Base-by-base conservation (phyloP, 768 basidiomycete genomes). In the Rhizopogon roseolus region DNA sequence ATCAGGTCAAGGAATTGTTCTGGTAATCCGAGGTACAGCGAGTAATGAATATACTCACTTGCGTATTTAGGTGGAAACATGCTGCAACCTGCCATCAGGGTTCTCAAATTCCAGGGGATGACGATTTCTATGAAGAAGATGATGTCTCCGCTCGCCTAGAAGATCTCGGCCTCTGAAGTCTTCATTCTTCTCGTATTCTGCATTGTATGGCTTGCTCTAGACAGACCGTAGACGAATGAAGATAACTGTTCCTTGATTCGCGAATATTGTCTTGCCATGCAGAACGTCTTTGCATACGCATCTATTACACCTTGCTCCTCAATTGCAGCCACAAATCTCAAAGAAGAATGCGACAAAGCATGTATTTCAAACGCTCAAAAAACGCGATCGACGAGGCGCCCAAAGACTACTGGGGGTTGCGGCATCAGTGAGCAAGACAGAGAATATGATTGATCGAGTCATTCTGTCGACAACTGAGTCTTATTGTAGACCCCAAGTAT, bases 21-120 rank as follows among this genome's bases (percentile, higher is more conserved):
- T 91, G 90, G 88, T 90, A 62, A 49, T 80, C 73, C 42, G 27
- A 36, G 41, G 52, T 52, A 43, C 17, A 25, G 49, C 11, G 41
- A 22, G 28, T 19, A 9, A 34, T 32, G 14, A 9, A 29, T 36
- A 13, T 50, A 51, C 61, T 63, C 50, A 60, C 44, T 45, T 29
- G 17, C 16, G 17, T 34, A 34, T 38, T 1, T 49, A 86, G 85
- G 87, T 90, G 86, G 86, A 90, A 93, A 67, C 90, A 93, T 62
- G 90, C 90, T 28, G 87, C 87, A 1, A 60, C 78, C 16, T 93
- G 90, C 60, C 90, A 93, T 62, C 79, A 80, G 50, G 77, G 79
- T 16, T 77, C 78, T 5, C 74, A 70, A 16, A 66, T 86, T 48
- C 66, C 69, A 2, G 85, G 83, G 29, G 85, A 89, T 55, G 62